Evolutionary conservation across 73 alveolate species (phyloP).

Genomic region (Tetrahymena elliotti): DNA sequence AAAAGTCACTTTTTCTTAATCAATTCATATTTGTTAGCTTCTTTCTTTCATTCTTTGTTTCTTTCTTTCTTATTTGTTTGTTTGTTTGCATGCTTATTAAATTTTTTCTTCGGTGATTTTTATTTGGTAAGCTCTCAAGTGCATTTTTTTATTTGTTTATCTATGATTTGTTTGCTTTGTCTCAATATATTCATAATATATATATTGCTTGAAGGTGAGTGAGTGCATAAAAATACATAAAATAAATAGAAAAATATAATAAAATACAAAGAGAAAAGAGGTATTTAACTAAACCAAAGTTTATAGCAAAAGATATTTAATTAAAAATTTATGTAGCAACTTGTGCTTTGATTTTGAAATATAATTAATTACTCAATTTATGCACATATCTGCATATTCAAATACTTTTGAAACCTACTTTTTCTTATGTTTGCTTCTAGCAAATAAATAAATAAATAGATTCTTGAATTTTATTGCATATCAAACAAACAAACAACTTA

Average conservation of each 20-base stretch:
- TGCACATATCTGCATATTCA: neutral
- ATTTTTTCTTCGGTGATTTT: neutral
- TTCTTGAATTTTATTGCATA: too few species aligned
- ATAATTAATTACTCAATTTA: neutral
- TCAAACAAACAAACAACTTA: too few species aligned
- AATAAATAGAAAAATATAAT: too few species aligned
- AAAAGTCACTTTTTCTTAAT: neutral
- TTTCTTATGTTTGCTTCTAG: too few species aligned
- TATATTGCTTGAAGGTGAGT: too few species aligned
- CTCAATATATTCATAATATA: too few species aligned
- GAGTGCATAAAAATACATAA: too few species aligned
- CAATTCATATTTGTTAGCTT: neutral
- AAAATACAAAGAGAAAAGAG: too few species aligned
- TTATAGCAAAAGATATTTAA: neutral
- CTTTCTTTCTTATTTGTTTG: neutral
- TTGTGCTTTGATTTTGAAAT: neutral
- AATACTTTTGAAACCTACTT: neutral
- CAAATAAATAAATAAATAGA: too few species aligned
- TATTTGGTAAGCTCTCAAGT: neutral
- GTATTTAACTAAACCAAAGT: too few species aligned
- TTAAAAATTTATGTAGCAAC: neutral
- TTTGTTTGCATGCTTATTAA: neutral
- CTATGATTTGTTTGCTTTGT: too few species aligned
- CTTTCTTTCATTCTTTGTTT: neutral
- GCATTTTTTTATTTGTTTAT: too few species aligned